A percentile compares a stretch with the other conserved stretches of the same genome.
phyloP scores from a whole-genome alignment of 768 basidiomycete species.

The Panaeolus papilionaceus region DNA sequence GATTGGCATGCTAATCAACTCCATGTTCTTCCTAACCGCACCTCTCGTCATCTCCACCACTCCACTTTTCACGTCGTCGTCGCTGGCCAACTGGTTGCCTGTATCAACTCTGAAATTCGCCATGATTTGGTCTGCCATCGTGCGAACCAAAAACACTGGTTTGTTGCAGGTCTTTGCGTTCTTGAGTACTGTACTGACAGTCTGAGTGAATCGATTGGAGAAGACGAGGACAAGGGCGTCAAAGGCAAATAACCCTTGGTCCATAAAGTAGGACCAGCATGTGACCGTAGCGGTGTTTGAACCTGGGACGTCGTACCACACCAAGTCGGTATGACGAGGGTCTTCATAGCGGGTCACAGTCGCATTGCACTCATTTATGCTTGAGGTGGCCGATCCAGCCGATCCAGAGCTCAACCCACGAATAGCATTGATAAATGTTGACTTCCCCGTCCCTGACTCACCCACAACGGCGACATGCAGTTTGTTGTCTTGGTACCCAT shows the following conservation, averaged over 20 bases:
- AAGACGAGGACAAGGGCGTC: slow-evolving; percentile 40
- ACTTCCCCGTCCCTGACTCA: slow-evolving; percentile 41
- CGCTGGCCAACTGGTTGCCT: background rate
- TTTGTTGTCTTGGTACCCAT: background rate
- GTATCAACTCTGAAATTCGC: background rate
- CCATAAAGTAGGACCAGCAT: slow-evolving; percentile 44
- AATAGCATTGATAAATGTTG: slow-evolving; percentile 42
- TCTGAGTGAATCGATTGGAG: slow-evolving; percentile 39
- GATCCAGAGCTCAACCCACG: slow-evolving; percentile 34
- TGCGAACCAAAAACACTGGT: slow-evolving; percentile 41
- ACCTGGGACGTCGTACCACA: slow-evolving; percentile 45
- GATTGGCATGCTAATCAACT: background rate
- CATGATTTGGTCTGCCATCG: slow-evolving; percentile 35
- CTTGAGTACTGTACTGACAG: slow-evolving; percentile 39
- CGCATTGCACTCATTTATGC: slow-evolving; percentile 8
- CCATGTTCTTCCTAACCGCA: background rate
- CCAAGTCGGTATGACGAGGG: slow-evolving; percentile 28
- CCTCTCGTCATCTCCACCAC: background rate
- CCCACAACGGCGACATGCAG: slow-evolving; percentile 40
- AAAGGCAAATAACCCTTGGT: slow-evolving; percentile 41
- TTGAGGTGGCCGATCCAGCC: slow-evolving; percentile 31
- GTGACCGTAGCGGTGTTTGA: slow-evolving; percentile 37
- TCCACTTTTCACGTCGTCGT: background rate
- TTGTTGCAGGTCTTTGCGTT: slow-evolving; percentile 38
- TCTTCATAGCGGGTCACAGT: slow-evolving; percentile 34